Evolutionary conservation across 2,329 filamentous ascomycete species (phyloP), one percentile per base, ranked within the genome.

Genomic region (Trichoderma atrobrunneum): DNA sequence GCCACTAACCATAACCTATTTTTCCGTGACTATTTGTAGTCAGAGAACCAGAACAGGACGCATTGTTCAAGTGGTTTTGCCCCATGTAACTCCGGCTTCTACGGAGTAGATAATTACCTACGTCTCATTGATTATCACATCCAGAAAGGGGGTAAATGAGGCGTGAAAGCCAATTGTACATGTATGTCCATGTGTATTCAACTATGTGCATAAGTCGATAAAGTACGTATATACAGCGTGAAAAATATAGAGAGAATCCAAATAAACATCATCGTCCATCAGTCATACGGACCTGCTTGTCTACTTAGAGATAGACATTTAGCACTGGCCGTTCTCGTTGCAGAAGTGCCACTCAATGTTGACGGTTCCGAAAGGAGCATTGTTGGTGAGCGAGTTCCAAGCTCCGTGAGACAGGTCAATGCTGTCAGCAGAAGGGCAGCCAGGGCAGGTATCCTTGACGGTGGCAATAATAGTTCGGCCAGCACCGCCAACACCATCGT

Each of bases 271-370:
- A 39, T 10, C 12, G 12, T n/a, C 34, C 36, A 18, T 63, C 30
- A 26, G 28, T 56, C 43, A 5, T 34, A 4, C 21, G 8, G 12
- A 56, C 30, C 30, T 60, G 12, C 34, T 36, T 3, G 32, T 36
- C 18, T 28, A 48, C n/a, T 30, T 24, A 7, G 28, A n/a, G 10
- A 14, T 26, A 32, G 57, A 51, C 57, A 48, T 68, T 72, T 72
- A 72, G 71, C 71, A 72, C 64, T 72, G 57, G 71, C 71, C 71
- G 34, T 64, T 63, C 43, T 30, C 59, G 48, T 64, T 72, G 71
- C 71, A 72, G 71, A 72, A 72, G 59, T 72, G 69, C 69, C 71
- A 72, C 57, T 69, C 59, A 62, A 72, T 68, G 71, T 72, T 72
- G 30, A 72, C n/a, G 11, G 59, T 72, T n/a, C 71, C 71, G 34